A percentile compares a stretch with the other conserved stretches of the same genome.
Evolutionary conservation across 2,329 filamentous ascomycete species (phyloP).

Genomic region (Leptographium flavum): DNA sequence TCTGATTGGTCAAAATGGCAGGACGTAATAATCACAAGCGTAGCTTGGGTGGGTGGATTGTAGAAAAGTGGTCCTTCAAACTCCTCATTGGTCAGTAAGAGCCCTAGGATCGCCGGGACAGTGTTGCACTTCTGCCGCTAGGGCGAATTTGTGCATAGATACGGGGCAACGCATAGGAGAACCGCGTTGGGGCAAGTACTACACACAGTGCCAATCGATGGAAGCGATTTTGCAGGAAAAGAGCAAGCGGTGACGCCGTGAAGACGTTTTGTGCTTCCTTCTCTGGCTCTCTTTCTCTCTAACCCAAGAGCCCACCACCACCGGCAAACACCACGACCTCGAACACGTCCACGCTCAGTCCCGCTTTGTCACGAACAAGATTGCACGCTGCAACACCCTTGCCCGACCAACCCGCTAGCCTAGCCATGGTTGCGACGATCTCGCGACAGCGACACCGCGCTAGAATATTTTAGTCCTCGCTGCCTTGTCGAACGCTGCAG

Average conservation of each 20-base stretch:
- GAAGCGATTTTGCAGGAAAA: too few relatives aligned
- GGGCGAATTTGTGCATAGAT: constrained; percentile 1
- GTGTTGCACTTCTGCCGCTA: constrained; percentile 1
- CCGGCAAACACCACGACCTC: too few relatives aligned
- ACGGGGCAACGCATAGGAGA: neutral
- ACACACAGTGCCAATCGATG: too few relatives aligned
- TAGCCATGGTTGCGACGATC: constrained; percentile 8
- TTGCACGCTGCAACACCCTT: constrained; percentile 5
- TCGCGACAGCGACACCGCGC: constrained; percentile 5
- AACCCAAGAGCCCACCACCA: neutral
- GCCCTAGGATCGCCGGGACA: neutral
- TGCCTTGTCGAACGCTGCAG: neutral
- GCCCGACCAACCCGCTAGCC: constrained; percentile 2
- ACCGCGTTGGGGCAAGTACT: neutral
- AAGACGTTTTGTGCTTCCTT: too few relatives aligned
- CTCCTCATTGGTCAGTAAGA: too few relatives aligned
- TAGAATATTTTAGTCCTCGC: neutral
- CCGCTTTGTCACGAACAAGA: constrained; percentile 8
- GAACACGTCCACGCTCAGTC: constrained; percentile 1
- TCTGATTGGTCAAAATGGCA: constrained; percentile 20
- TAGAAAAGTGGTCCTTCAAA: too few relatives aligned
- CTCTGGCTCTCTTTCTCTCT: neutral
- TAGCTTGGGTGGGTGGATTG: neutral
- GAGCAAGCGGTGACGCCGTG: too few relatives aligned
- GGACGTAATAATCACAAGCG: neutral